phyloP scores from a whole-genome alignment of 164 flowering plant species.

The Saururus chinensis region DNA sequence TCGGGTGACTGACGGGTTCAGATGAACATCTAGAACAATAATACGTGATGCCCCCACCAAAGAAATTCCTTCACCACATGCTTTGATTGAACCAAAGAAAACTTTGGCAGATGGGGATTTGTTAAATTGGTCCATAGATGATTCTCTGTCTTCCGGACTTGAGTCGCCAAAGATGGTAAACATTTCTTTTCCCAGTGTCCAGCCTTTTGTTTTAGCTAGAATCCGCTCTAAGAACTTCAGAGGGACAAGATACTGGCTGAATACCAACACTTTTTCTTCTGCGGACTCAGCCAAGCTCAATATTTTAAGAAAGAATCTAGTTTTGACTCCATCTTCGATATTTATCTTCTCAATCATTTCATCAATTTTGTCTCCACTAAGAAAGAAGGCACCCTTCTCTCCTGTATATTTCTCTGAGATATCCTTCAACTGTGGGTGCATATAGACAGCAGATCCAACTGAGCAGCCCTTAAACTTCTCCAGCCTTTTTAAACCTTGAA shows the following conservation, averaged over 20 bases:
- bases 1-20: conserved; percentile 82
- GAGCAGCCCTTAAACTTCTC: conserved; percentile 45
- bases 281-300: conserved; percentile 52
- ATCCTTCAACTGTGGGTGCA: conserved; percentile 53
- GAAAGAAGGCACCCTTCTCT: conserved; percentile 9
- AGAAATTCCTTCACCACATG: conserved; percentile 94
- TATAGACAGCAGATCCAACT: conserved; percentile 54
- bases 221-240: conserved; percentile 68
- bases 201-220: conserved; percentile 38
- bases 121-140: conserved; percentile 62
- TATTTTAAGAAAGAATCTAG: conserved; percentile 66
- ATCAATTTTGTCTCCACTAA: conserved; percentile 16
- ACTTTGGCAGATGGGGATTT: conserved; percentile 51
- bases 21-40: conserved; percentile 67
- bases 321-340: conserved; percentile 70
- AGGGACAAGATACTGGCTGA: conserved; percentile 78
- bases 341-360: conserved; percentile 34
- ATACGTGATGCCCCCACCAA: conserved; percentile 85
- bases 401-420: conserved; percentile 20
- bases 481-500: conserved; percentile 26
- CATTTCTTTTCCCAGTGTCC: conserved; percentile 51
- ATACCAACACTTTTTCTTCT: conserved; percentile 80
- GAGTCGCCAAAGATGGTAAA: conserved; percentile 73
- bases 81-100: conserved; percentile 81
- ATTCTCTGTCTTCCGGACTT: conserved; percentile 44